Conservation (phyloP, 331 rosid genomes). For the Pyrus hybrid region DNA sequence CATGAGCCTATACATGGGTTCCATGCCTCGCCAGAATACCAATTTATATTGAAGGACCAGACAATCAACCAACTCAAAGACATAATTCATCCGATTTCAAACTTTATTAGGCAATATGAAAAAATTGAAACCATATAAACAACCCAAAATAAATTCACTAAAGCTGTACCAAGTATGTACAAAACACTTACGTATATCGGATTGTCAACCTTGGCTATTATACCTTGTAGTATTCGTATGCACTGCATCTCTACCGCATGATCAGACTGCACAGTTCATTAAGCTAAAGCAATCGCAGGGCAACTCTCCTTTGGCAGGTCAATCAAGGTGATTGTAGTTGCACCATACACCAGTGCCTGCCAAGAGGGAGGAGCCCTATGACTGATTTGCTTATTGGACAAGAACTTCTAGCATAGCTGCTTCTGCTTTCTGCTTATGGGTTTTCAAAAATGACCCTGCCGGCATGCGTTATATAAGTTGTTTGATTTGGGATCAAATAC, state of each 20-base stretch:
- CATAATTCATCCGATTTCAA: too few relatives aligned
- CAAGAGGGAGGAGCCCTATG: conserved; percentile 25
- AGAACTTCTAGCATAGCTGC: neutral
- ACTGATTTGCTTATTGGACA: conserved; percentile 12
- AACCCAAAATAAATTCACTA: neutral
- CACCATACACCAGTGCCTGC: conserved; percentile 14
- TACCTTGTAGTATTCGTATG: neutral
- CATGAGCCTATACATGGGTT: too few relatives aligned
- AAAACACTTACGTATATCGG: neutral
- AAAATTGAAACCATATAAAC: too few relatives aligned
- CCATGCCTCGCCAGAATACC: too few relatives aligned
- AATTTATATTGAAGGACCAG: too few relatives aligned
- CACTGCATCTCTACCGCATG: neutral
- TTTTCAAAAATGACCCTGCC: neutral
- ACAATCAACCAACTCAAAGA: too few relatives aligned
- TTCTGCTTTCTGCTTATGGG: neutral
- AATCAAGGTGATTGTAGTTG: neutral
- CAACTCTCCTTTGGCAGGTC: conserved; percentile 34
- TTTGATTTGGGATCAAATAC: neutral
- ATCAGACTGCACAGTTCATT: neutral
- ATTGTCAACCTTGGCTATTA: neutral
- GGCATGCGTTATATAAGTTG: neutral
- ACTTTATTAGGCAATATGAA: too few relatives aligned
- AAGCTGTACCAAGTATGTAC: neutral
- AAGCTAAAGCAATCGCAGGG: conserved; percentile 27